phyloP scores from a whole-genome alignment of 2,329 filamentous ascomycete species.

The Tolypocladium tropicale region DNA sequence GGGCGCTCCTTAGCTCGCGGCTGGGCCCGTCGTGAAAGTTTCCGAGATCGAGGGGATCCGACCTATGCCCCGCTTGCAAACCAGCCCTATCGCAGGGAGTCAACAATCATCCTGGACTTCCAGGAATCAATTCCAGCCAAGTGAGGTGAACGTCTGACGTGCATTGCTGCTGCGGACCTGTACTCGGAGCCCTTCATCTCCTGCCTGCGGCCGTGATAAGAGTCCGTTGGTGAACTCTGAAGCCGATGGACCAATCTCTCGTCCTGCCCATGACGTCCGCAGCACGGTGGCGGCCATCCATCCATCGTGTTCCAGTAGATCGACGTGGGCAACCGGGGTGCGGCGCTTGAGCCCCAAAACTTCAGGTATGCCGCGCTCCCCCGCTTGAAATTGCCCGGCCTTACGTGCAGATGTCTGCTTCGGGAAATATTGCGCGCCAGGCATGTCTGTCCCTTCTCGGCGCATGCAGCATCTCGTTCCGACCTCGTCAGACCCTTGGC shows the following conservation, averaged over 20 bases:
- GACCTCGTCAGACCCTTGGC: not conserved
- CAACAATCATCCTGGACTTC: not conserved
- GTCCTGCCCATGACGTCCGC: no score
- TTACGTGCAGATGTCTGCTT: not conserved
- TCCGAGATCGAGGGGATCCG: not conserved
- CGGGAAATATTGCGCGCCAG: not conserved
- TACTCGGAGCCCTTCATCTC: no score
- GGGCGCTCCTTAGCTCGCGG: not conserved
- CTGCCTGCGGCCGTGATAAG: no score
- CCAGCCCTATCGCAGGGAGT: not conserved
- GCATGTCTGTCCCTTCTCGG: not conserved
- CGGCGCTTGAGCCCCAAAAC: slow-evolving; percentile 3
- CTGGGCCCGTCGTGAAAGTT: not conserved
- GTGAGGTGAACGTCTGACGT: not conserved
- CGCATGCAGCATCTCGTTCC: not conserved
- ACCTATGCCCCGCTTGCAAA: not conserved
- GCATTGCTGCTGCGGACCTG: not conserved
- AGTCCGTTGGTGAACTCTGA: no score
- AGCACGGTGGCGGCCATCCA: not conserved
- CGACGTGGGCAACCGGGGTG: not conserved
- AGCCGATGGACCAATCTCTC: no score
- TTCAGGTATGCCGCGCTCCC: slow-evolving; percentile 1
- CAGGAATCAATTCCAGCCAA: not conserved
- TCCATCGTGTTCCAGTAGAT: not conserved
- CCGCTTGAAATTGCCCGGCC: not conserved